Conservation (phyloP, 2,329 filamentous ascomycete genomes). For the Trichophyton verrucosum region DNA sequence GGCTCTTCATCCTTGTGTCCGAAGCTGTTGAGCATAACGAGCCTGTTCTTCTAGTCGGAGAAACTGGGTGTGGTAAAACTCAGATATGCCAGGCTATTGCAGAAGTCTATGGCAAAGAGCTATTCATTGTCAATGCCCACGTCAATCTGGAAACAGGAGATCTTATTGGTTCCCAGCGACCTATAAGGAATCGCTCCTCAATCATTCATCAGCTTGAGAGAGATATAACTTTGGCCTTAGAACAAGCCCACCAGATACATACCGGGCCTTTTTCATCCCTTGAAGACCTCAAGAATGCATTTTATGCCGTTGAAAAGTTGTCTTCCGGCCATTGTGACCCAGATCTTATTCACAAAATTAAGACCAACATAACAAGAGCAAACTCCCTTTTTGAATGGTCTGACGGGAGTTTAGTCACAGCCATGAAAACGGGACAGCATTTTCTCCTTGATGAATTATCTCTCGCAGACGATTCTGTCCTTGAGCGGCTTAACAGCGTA, state of each 20-base stretch:
- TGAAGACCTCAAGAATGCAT: slow-evolving; percentile 47
- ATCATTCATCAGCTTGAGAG: slow-evolving; percentile 53
- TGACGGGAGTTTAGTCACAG: slow-evolving; percentile 83
- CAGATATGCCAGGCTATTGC: slow-evolving; percentile 89
- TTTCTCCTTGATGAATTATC: slow-evolving; percentile 98
- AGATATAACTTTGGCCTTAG: slow-evolving; percentile 43
- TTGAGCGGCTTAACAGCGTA: slow-evolving; percentile 92
- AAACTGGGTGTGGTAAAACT: slow-evolving; percentile 96
- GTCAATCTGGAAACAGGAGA: slow-evolving; percentile 97
- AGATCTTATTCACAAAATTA: slow-evolving; percentile 33
- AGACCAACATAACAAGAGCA: slow-evolving; percentile 46
- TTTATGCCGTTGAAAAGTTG: slow-evolving; percentile 42
- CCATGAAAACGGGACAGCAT: slow-evolving; percentile 79
- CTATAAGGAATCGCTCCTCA: slow-evolving; percentile 69
- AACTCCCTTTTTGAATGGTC: slow-evolving; percentile 93
- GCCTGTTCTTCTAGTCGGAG: slow-evolving; percentile 84
- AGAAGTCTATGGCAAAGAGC: slow-evolving; percentile 59
- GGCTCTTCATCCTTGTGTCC: slow-evolving; percentile 79
- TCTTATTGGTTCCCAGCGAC: slow-evolving; percentile 86
- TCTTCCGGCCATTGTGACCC: slow-evolving; percentile 38
- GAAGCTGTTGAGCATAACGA: slow-evolving; percentile 81
- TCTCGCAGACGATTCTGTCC: slow-evolving; percentile 88
- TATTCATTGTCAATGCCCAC: slow-evolving; percentile 92
- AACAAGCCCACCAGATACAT: slow-evolving; percentile 19
- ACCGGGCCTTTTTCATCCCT: slow-evolving; percentile 29